Percentiles rank a stretch among this genome's conserved stretches.
Conservation (phyloP, 768 basidiomycete genomes). For the Dictyophora rubrovolvata region DNA sequence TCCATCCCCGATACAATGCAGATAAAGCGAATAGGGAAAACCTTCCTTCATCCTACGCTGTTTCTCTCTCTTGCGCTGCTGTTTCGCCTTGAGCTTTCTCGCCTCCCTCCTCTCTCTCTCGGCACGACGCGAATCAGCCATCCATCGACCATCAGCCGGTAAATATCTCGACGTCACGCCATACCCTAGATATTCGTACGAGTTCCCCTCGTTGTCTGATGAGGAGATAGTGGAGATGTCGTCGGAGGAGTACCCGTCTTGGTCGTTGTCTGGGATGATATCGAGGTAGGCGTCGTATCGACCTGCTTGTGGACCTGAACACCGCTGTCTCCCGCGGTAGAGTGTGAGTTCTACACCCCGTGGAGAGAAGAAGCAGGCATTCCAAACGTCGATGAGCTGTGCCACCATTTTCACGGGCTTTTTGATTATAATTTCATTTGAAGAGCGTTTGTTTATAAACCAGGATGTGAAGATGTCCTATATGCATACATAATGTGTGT, state of each 20-base stretch:
- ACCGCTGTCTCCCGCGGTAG: slow-evolving; percentile 71
- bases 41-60: not conserved
- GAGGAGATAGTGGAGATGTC: slow-evolving; percentile 25
- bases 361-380: slow-evolving; percentile 58
- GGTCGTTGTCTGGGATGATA: slow-evolving; percentile 32
- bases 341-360: slow-evolving; percentile 73
- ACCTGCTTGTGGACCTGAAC: slow-evolving; percentile 55
- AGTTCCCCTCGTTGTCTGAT: slow-evolving; percentile 19
- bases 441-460: slow-evolving; percentile 65
- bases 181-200: slow-evolving; percentile 23
- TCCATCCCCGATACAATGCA: slow-evolving; percentile 35
- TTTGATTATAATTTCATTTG: slow-evolving; percentile 19
- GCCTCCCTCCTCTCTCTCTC: slow-evolving; percentile 35
- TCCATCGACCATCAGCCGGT: slow-evolving; percentile 24
- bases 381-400: slow-evolving; percentile 77
- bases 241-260: slow-evolving; percentile 13
- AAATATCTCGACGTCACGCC: slow-evolving; percentile 32
- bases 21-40: slow-evolving; percentile 43
- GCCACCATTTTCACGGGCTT: slow-evolving; percentile 50
- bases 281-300: slow-evolving; percentile 44
- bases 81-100: not conserved
- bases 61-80: slow-evolving; percentile 14
- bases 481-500: not conserved
- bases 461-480: slow-evolving; percentile 70
- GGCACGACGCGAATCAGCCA: slow-evolving; percentile 38